Percentiles rank a stretch among this genome's conserved stretches.
Conservation (phyloP, 108 stramenopile species). For the Stephanodiscus triporus region DNA sequence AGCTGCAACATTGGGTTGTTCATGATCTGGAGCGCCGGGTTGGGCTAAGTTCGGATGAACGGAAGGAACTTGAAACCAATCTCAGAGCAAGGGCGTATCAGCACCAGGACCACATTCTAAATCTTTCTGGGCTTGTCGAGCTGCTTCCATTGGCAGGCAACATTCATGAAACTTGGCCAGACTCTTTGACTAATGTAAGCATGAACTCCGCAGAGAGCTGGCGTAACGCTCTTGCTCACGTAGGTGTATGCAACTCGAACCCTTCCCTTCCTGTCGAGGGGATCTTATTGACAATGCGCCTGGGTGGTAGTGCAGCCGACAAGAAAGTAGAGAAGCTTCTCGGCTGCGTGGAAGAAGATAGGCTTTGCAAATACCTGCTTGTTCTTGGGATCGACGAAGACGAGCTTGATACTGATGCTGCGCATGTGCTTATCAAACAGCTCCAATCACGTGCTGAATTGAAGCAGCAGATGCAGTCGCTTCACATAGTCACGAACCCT, state of each 20-base stretch:
- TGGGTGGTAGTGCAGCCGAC: background rate
- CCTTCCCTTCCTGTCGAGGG: constrained; percentile 54
- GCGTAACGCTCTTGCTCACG: constrained; percentile 36
- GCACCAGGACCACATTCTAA: background rate
- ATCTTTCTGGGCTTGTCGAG: background rate
- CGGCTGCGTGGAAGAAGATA: constrained; percentile 35
- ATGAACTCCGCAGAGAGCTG: constrained; percentile 11
- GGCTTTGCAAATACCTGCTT: constrained; percentile 43
- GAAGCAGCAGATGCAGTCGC: constrained; percentile 1
- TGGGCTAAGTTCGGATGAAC: background rate
- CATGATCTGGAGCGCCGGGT: background rate
- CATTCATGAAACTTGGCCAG: constrained; percentile 24
- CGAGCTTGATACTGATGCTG: constrained; percentile 23
- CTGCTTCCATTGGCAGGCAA: background rate
- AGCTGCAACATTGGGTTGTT: constrained; percentile 4
- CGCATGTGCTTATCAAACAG: constrained; percentile 12
- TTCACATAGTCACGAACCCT: constrained; percentile 27
- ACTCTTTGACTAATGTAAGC: constrained; percentile 12
- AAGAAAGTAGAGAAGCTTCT: constrained; percentile 29
- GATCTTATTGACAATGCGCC: constrained; percentile 52
- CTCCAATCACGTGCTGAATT: constrained; percentile 5
- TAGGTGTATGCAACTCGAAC: constrained; percentile 38
- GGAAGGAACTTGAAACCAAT: background rate
- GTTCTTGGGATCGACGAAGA: constrained; percentile 55
- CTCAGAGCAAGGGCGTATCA: background rate